Percentiles rank a stretch among this genome's conserved stretches.
Conservation (phyloP, 495 filamentous ascomycete species). For the Penicillium parvum region DNA sequence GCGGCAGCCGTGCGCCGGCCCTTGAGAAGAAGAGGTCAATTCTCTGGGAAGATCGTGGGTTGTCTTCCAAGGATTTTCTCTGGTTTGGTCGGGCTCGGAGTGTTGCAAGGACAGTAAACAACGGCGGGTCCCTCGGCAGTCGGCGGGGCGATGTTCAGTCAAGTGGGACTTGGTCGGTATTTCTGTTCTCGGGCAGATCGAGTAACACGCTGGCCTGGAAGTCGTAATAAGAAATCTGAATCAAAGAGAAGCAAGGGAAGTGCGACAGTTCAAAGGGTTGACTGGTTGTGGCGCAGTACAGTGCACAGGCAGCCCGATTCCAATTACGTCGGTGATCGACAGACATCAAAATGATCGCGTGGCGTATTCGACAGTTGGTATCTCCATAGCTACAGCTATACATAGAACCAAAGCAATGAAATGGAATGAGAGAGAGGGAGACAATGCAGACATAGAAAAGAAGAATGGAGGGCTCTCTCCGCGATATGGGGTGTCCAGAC, state of each 20-base stretch:
- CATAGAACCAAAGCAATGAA: too few relatives aligned
- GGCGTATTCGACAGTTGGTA: slow-evolving; percentile 31
- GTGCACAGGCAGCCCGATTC: slow-evolving; percentile 12
- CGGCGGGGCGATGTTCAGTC: neutral
- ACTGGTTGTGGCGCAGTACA: slow-evolving; percentile 23
- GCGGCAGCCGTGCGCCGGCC: slow-evolving; percentile 27
- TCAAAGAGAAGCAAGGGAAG: slow-evolving; percentile 19
- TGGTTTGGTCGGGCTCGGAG: too few relatives aligned
- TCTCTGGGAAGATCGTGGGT: too few relatives aligned
- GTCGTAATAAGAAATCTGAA: neutral
- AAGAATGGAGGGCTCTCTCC: slow-evolving; percentile 13
- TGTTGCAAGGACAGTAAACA: neutral
- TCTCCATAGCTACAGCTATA: slow-evolving; percentile 29
- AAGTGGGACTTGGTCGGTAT: slow-evolving; percentile 1
- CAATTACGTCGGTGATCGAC: slow-evolving; percentile 12
- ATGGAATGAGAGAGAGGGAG: slow-evolving; percentile 10
- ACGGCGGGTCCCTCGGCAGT: slow-evolving; percentile 4
- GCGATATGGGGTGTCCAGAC: slow-evolving; percentile 16
- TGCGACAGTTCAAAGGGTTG: slow-evolving; percentile 13
- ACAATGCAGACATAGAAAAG: slow-evolving; percentile 13
- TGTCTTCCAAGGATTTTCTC: too few relatives aligned
- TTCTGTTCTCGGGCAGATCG: slow-evolving; percentile 1
- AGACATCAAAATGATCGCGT: neutral
- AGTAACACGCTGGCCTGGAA: slow-evolving; percentile 6
- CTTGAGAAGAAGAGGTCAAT: neutral